A percentile compares a stretch with the other conserved stretches of the same genome.
These are phyloP conservation scores for Saccharomycopsis crataegensis DNA, from an alignment of 1,139 yeast species.

Conservation along the genomic window DNA sequence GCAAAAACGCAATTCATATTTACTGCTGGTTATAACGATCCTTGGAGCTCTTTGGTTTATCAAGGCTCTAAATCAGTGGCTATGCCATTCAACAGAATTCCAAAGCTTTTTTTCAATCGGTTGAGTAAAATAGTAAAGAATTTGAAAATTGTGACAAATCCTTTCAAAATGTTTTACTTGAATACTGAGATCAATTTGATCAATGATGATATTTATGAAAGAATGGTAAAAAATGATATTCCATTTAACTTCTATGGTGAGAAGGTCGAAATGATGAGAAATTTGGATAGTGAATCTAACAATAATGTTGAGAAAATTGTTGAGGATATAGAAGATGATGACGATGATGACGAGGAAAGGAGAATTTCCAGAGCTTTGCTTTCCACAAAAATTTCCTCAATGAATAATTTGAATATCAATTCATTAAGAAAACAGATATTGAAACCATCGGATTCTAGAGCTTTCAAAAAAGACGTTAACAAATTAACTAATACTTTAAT, in stretches of 20 bases:
- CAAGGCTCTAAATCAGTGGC: constrained; percentile 55
- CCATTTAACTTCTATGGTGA: constrained; percentile 29
- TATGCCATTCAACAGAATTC: constrained; percentile 69
- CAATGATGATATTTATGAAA: constrained; percentile 64
- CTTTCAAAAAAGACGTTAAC: constrained; percentile 52
- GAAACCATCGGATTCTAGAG: constrained; percentile 3
- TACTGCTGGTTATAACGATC: constrained; percentile 87
- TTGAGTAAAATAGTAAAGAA: constrained; percentile 57
- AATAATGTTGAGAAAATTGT: background rate
- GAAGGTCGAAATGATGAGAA: background rate
- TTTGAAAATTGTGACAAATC: constrained; percentile 71
- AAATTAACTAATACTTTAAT: constrained; percentile 70
- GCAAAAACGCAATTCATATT: constrained; percentile 48
- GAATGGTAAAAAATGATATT: constrained; percentile 65
- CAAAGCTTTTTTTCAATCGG: constrained; percentile 61
- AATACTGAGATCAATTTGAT: constrained; percentile 75
- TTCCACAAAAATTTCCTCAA: constrained; percentile 21
- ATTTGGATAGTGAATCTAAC: background rate
- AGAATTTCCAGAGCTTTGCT: constrained; percentile 27
- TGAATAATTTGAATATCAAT: constrained; percentile 6
- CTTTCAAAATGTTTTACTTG: constrained; percentile 66
- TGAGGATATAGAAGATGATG: background rate
- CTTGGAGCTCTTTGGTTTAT: constrained; percentile 76
- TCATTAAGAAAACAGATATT: constrained; percentile 3
- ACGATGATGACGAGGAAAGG: constrained; percentile 6